Base-by-base conservation (phyloP, 345 rosid genomes). In the Salix brachista region DNA sequence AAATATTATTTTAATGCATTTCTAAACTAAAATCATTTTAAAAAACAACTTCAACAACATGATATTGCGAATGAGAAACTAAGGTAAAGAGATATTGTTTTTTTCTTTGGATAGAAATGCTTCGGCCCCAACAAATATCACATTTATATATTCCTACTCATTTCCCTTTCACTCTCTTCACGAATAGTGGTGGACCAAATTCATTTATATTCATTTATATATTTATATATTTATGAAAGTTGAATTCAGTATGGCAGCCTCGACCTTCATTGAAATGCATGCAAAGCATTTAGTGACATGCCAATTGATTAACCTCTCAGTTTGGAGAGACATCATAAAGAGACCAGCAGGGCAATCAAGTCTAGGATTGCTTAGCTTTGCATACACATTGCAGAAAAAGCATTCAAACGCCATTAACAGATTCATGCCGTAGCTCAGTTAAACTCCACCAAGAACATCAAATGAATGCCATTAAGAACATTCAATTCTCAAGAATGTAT, bases 361-460 rank as follows among this genome's bases (percentile, higher is more conserved):
- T 58, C 28, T 58, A 9, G 13, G 72, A 37, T 67, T 67, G 5
- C 56, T 32, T 26, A 69, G 4, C 54, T 68, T 32, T 42, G 37
- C 56, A 28, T 7, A n/a, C 65, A 21, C 44, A 41, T 41, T 10
- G 77, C 66, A 75, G 69, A 52, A 62, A 74, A 23, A 32, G 79
- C 77, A 69, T 81, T 84, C 70, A 76, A 79, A 76, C 75, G 77
- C 75, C 77, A 76, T 78, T 78, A 78, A 75, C 79, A 48, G 73
- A 78, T 73, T 72, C 72, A 72, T 44, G 74, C 44, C 86, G 78
- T 72, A 75, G 65, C 77, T 80, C 85, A 67, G 79, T 81, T 79
- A 58, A 74, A 69, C 77, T 26, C 77, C 79, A 44, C 76, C 80
- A 75, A 71, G 65, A 73, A 36, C 81, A 71, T 77, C 74, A 67